Base-by-base conservation (phyloP, 1,284 basidiomycete species). In the Ceratobasidium sp. region DNA sequence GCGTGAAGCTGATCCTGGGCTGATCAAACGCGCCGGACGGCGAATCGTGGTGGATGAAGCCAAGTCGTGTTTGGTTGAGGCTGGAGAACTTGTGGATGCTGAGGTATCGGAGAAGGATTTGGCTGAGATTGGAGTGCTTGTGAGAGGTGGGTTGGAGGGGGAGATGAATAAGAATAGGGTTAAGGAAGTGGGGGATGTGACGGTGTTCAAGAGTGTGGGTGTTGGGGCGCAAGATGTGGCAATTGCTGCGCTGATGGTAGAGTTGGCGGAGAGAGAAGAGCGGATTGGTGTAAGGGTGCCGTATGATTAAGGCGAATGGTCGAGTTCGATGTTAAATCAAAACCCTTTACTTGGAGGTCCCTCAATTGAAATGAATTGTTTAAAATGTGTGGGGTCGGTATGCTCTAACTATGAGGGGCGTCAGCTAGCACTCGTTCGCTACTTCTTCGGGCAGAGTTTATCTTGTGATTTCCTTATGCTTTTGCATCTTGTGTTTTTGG, bases 151-250 rank as follows among this genome's bases (percentile, higher is more conserved):
- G 83, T 84, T 81, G 82, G 81, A 12, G 78, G 78, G 60, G 49
- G 83, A 80, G 28, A 72, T 77, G 63, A 82, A 81, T 69, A 86
- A 82, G 81, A 83, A 76, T 68, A 80, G 18, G 79, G 80, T 83
- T 18, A 83, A 83, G 81, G 83, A 81, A 85, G 87, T 55, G 63
- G 85, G 82, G 83, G 89, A 82, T 84, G 86, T 95, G 6, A 94
- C 92, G 3, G 88, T 95, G 68, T 95, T 94, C 87, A 95, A 94
- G 84, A 93, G 92, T 0, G 93, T 95, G 0, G 94, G 93, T 1
- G 85, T 94, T 7, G 93, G 92, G 0, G 83, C 92, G n/a, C 93
- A 94, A 82, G 82, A 95, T 81, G 92, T 92, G 2, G 92, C 90
- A 0, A 93, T 95, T 80, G 89, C 93, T 15, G 82, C 80, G 40